Percentiles rank a stretch among this genome's conserved stretches.
Evolutionary conservation across 805 yeast species (phyloP).

Genomic region (Komagataella kurtzmanii): DNA sequence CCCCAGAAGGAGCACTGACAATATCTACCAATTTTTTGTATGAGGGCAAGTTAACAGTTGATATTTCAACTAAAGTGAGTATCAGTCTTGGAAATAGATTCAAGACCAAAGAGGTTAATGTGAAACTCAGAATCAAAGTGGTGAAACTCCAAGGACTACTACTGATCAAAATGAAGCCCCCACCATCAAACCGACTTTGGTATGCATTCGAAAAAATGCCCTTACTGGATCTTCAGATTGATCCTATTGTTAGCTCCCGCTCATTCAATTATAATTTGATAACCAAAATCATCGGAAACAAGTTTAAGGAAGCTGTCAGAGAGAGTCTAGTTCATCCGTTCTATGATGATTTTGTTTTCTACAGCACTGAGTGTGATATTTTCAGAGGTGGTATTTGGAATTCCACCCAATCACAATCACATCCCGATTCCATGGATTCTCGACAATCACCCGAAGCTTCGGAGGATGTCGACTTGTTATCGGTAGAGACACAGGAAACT

Average conservation of each 20-base stretch:
- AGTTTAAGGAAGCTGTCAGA: constrained; percentile 63
- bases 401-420: constrained; percentile 12
- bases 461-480: neutral
- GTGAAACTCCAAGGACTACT: constrained; percentile 64
- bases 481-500: neutral
- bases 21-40: constrained; percentile 52
- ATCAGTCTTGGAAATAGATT: constrained; percentile 67
- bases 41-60: constrained; percentile 62
- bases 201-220: constrained; percentile 79
- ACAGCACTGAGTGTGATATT: constrained; percentile 48
- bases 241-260: constrained; percentile 83
- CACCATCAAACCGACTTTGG: constrained; percentile 89
- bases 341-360: constrained; percentile 80
- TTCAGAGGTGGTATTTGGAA: constrained; percentile 96
- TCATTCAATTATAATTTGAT: constrained; percentile 67
- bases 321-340: constrained; percentile 76
- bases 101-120: constrained; percentile 58
- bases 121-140: constrained; percentile 58
- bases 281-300: constrained; percentile 67
- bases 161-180: constrained; percentile 61
- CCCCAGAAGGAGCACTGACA: constrained; percentile 69
- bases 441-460: constrained; percentile 1
- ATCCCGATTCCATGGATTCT: constrained; percentile 2
- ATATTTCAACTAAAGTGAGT: constrained; percentile 69
- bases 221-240: constrained; percentile 56